phyloP scores from a whole-genome alignment of 139 green algal species.

The Auxenochlorella pyrenoidosa region DNA sequence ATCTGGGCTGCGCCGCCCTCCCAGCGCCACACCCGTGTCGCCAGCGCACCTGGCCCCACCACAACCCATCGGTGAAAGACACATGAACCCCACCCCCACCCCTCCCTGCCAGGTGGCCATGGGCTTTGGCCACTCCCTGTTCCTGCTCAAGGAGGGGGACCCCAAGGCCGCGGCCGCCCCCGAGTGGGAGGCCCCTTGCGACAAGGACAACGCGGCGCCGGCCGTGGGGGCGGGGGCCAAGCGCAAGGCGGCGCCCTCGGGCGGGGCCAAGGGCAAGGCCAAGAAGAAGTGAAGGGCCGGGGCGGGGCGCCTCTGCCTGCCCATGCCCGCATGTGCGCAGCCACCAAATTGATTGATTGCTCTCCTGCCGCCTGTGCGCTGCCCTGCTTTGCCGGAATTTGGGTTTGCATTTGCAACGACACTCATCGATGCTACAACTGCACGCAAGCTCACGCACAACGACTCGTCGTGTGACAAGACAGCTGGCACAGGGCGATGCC shows the following conservation, averaged over 20 bases:
- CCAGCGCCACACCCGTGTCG: too few relatives aligned
- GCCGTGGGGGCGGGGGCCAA: slow-evolving; percentile 33
- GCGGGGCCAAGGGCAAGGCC: background rate
- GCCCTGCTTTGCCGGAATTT: background rate
- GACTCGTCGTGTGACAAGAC: too few relatives aligned
- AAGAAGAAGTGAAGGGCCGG: slow-evolving; percentile 31
- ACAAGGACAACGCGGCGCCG: slow-evolving; percentile 12
- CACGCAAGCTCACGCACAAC: too few relatives aligned
- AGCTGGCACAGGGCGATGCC: too few relatives aligned
- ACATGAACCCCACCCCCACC: too few relatives aligned
- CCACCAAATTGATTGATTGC: background rate
- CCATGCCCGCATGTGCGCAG: background rate
- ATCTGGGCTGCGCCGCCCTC: too few relatives aligned
- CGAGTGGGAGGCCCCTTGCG: slow-evolving; percentile 26
- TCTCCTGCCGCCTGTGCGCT: background rate
- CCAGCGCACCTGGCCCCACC: too few relatives aligned
- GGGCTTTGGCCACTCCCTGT: slow-evolving; percentile 84
- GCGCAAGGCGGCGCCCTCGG: slow-evolving; percentile 37
- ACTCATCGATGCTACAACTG: too few relatives aligned
- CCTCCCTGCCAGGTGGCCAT: slow-evolving; percentile 65
- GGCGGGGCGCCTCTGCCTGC: background rate
- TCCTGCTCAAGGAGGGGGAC: slow-evolving; percentile 70
- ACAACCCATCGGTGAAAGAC: too few relatives aligned
- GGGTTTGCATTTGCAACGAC: too few relatives aligned
- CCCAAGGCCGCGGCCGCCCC: slow-evolving; percentile 7